Percentiles rank a stretch among this genome's conserved stretches.
Evolutionary conservation across 2,329 filamentous ascomycete genomes (phyloP).

Genomic region (Zymoseptoria passerinii): DNA sequence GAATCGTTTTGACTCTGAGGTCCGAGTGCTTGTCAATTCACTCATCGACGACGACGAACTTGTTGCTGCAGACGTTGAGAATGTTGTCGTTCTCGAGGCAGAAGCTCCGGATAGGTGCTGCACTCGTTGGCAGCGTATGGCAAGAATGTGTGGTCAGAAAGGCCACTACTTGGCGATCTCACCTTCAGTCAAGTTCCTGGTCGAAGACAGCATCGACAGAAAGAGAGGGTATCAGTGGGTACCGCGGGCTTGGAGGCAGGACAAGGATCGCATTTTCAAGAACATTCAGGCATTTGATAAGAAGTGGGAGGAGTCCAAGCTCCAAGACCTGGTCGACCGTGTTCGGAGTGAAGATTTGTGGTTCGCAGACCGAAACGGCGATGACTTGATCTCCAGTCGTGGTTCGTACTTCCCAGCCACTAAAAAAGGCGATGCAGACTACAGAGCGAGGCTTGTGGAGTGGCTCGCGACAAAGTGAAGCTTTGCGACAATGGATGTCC

Average conservation of each 20-base stretch:
- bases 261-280: not conserved
- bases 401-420: not conserved
- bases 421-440: not conserved
- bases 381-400: not conserved
- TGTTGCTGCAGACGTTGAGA: not conserved
- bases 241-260: not conserved
- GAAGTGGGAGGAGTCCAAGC: not conserved
- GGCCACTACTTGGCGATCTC: not conserved
- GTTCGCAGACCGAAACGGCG: not conserved
- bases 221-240: not conserved
- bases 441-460: not conserved
- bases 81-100: not conserved
- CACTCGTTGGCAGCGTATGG: not conserved
- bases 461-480: not conserved
- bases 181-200: not conserved
- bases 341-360: not conserved
- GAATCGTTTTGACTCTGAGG: no score
- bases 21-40: not conserved
- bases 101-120: not conserved
- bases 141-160: not conserved
- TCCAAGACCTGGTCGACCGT: not conserved
- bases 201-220: not conserved
- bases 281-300: not conserved
- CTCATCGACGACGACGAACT: not conserved
- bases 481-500: not conserved